Percentiles rank a stretch among this genome's conserved stretches.
phyloP scores from a whole-genome alignment of 306 rosid species.

The Pueraria montana region DNA sequence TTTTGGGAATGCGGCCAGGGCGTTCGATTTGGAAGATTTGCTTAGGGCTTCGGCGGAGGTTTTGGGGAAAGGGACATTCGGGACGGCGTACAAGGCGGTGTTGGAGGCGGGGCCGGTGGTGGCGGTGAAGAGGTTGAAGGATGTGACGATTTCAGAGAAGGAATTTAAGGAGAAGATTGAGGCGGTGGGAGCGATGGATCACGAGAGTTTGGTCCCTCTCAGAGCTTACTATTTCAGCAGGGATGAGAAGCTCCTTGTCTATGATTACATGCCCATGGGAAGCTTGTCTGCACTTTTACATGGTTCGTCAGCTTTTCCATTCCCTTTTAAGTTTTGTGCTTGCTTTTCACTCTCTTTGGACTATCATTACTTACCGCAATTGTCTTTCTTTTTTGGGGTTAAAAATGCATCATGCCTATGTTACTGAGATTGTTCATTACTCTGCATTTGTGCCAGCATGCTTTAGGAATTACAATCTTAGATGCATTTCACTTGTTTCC shows the following conservation, averaged over 20 bases:
- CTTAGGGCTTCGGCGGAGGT: conserved; percentile 81
- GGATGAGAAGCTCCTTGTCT: conserved; percentile 75
- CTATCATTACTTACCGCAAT: conserved; percentile 17
- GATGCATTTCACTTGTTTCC: conserved; percentile 37
- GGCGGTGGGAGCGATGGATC: conserved; percentile 67
- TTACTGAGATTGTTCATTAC: conserved; percentile 3
- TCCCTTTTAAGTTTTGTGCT: neutral
- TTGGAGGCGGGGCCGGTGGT: conserved; percentile 70
- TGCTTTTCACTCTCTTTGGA: conserved; percentile 3
- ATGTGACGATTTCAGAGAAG: conserved; percentile 63
- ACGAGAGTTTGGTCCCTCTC: conserved; percentile 75
- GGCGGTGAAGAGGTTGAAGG: conserved; percentile 80
- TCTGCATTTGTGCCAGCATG: conserved; percentile 15
- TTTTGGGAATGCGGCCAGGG: conserved; percentile 58
- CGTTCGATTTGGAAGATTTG: conserved; percentile 75
- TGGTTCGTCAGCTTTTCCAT: conserved; percentile 51
- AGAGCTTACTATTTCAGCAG: conserved; percentile 73
- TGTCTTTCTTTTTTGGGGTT: conserved; percentile 19
- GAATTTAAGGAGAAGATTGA: conserved; percentile 77
- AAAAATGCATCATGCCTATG: conserved; percentile 24
- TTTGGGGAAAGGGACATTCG: conserved; percentile 77
- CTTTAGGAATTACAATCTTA: conserved; percentile 20
- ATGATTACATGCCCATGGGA: conserved; percentile 79
- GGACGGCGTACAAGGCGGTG: conserved; percentile 78
- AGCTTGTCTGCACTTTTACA: conserved; percentile 81